phyloP scores from a whole-genome alignment of 2,329 filamentous ascomycete species.

The Purpureocillium takamizusanense region DNA sequence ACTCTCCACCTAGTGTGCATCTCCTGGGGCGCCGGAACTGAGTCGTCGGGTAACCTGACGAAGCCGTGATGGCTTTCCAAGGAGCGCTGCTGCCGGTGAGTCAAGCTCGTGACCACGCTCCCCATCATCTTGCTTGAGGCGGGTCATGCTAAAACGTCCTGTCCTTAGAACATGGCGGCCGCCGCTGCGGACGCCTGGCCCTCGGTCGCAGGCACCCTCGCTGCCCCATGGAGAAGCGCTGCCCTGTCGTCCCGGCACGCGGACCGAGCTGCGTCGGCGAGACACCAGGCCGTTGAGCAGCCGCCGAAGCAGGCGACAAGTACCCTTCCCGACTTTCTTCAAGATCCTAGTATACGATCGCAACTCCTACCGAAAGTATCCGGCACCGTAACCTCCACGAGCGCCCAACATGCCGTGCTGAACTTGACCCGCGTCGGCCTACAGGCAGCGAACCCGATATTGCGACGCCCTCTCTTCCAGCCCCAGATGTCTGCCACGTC shows the following conservation, averaged over 20 bases:
- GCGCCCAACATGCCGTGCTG: slow-evolving; percentile 11
- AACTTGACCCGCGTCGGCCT: slow-evolving; percentile 19
- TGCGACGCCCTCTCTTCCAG: slow-evolving; percentile 17
- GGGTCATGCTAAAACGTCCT: background rate
- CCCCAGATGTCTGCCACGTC: slow-evolving; percentile 8
- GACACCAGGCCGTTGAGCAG: slow-evolving; percentile 4
- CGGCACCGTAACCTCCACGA: slow-evolving; percentile 6
- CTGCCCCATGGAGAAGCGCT: slow-evolving; percentile 22
- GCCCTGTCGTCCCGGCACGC: slow-evolving; percentile 5
- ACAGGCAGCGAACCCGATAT: slow-evolving; percentile 16
- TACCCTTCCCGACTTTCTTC: slow-evolving; percentile 19
- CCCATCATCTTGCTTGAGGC: background rate
- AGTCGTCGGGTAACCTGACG: background rate
- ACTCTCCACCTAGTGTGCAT: too few species aligned
- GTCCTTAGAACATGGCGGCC: slow-evolving; percentile 28
- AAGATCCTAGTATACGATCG: slow-evolving; percentile 8
- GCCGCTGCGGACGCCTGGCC: slow-evolving; percentile 36
- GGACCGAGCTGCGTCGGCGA: slow-evolving; percentile 4
- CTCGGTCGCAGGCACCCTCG: slow-evolving; percentile 31
- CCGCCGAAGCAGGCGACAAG: slow-evolving; percentile 9
- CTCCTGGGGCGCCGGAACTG: too few species aligned
- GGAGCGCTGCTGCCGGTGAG: slow-evolving; percentile 20
- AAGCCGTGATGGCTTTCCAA: slow-evolving; percentile 15
- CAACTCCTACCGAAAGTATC: background rate
- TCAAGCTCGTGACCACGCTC: background rate